Conservation (phyloP, 2,329 filamentous ascomycete genomes). For the Colletotrichum tropicicola region DNA sequence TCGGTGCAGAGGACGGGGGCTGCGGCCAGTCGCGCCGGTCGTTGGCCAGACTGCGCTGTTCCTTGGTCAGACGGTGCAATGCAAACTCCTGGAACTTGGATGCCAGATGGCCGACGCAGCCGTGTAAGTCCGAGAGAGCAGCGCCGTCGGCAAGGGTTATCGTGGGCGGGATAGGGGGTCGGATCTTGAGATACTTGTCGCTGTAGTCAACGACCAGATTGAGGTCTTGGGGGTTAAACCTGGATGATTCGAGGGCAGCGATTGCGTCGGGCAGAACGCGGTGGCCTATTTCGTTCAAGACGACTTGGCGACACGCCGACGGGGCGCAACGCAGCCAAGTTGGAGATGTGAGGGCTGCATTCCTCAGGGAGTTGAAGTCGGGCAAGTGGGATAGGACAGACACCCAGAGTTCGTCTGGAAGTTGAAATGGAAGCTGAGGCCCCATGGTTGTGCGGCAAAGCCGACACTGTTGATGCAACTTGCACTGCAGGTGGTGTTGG, state of each 20-base stretch:
- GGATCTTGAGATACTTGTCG: conserved; percentile 13
- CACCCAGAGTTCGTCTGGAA: conserved; percentile 24
- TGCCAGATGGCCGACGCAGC: background rate
- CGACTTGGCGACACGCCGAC: conserved; percentile 22
- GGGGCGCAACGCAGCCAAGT: conserved; percentile 18
- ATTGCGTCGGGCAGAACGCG: conserved; percentile 5
- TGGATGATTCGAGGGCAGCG: conserved; percentile 8
- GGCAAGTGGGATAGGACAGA: conserved; percentile 13
- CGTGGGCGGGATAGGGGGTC: background rate
- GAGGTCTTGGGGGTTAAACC: background rate
- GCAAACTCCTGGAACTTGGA: conserved; percentile 5
- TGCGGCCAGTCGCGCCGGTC: conserved; percentile 19
- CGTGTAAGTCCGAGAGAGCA: background rate
- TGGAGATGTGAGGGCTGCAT: conserved; percentile 12
- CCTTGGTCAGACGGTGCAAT: conserved; percentile 1
- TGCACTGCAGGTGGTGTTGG: too few relatives aligned
- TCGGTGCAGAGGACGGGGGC: background rate
- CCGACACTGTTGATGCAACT: too few relatives aligned
- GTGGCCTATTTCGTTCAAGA: conserved; percentile 16
- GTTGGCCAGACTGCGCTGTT: conserved; percentile 13
- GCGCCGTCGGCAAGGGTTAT: conserved; percentile 12
- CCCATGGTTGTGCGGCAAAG: background rate
- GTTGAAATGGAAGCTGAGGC: background rate
- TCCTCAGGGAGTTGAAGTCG: conserved; percentile 6
- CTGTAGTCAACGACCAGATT: conserved; percentile 6